Percentiles rank a stretch among this genome's conserved stretches.
Conservation (phyloP, 257 asterid genomes). For the Striga asiatica region DNA sequence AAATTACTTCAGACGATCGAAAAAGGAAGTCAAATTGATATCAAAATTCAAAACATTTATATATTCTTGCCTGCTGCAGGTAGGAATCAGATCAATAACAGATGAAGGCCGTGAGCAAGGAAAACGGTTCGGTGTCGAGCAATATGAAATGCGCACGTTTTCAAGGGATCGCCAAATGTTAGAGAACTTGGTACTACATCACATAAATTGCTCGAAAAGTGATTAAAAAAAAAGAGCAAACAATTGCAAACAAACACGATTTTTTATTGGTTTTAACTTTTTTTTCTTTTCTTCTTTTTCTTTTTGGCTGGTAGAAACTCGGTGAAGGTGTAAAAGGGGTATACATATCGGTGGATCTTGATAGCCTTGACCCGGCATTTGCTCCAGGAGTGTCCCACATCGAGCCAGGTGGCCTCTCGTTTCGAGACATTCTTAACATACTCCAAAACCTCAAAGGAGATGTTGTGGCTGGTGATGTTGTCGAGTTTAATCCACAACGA, state of each 20-base stretch:
- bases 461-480: conserved; percentile 92
- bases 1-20: too few relatives aligned
- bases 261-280: not conserved
- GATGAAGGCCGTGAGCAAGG: conserved; percentile 98
- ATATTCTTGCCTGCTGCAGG: conserved; percentile 46
- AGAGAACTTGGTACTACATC: conserved; percentile 87
- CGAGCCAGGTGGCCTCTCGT: conserved; percentile 98
- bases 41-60: too few relatives aligned
- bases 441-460: conserved; percentile 89
- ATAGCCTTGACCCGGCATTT: conserved; percentile 93
- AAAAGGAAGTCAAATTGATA: not conserved
- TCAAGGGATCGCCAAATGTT: conserved; percentile 59
- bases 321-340: conserved; percentile 98
- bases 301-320: conserved; percentile 50
- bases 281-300: not conserved
- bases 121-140: conserved; percentile 95
- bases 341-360: conserved; percentile 78
- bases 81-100: conserved; percentile 87
- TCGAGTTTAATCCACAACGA: conserved; percentile 93
- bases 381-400: conserved; percentile 99
- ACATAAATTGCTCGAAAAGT: not conserved
- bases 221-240: not conserved
- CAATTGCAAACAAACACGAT: not conserved
- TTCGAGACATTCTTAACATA: conserved; percentile 89
- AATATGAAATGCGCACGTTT: conserved; percentile 91